These are phyloP conservation scores for Leccinum broughii DNA, from an alignment of 768 basidiomycete species.

Conservation along the genomic window DNA sequence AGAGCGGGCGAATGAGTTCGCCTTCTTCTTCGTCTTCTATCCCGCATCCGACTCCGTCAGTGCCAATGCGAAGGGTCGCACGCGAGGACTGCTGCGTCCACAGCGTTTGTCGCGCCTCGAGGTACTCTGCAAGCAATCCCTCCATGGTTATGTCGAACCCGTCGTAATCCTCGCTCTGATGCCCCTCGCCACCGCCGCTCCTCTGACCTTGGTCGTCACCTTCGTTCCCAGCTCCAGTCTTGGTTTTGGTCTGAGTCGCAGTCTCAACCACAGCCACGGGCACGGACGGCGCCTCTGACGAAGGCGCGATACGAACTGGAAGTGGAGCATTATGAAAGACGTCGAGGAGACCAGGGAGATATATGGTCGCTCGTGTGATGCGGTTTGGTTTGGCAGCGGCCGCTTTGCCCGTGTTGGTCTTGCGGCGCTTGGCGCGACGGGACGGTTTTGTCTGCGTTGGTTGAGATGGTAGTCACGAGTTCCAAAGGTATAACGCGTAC, in stretches of 20 bases:
- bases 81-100: conserved; percentile 22
- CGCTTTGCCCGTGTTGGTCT: conserved; percentile 22
- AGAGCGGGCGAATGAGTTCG: conserved; percentile 40
- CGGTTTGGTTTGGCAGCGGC: conserved; percentile 6
- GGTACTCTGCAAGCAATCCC: conserved; percentile 35
- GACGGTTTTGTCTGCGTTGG: conserved; percentile 9
- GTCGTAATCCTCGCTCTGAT: conserved; percentile 4
- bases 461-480: neutral
- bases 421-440: conserved; percentile 29
- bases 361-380: conserved; percentile 19
- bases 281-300: neutral
- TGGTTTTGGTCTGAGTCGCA: neutral
- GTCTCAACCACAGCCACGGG: neutral
- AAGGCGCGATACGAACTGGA: neutral
- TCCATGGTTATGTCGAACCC: conserved; percentile 39
- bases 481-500: conserved; percentile 5
- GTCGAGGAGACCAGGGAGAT: conserved; percentile 20
- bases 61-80: conserved; percentile 14
- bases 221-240: neutral
- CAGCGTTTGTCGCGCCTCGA: conserved; percentile 30
- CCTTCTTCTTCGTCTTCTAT: conserved; percentile 14
- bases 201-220: too few relatives aligned
- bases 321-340: conserved; percentile 17
- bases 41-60: neutral
- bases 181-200: too few relatives aligned